Evolutionary conservation across 257 asterid genomes (phyloP).

Genomic region (Nicotiana tabacum): DNA sequence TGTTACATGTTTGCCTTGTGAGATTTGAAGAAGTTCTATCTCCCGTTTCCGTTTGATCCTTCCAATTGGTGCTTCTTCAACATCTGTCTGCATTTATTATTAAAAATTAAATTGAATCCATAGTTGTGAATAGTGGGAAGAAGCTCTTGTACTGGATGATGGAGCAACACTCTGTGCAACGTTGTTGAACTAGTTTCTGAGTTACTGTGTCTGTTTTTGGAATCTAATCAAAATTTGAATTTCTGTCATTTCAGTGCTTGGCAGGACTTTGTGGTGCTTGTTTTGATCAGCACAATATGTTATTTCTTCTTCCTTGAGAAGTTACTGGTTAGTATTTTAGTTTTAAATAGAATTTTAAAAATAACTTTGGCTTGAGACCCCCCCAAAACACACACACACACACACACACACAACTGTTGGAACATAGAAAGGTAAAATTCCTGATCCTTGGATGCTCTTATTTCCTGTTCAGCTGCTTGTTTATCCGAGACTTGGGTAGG

Average conservation of each 20-base stretch:
- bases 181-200: not conserved
- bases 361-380: not conserved
- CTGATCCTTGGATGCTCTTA: not conserved
- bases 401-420: no score
- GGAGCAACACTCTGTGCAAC: not conserved
- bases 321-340: constrained; percentile 60
- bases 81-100: not conserved
- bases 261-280: constrained; percentile 96
- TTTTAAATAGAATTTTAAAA: not conserved
- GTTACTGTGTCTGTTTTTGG: not conserved
- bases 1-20: not conserved
- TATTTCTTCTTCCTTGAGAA: constrained; percentile 95
- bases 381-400: no score
- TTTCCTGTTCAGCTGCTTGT: not conserved
- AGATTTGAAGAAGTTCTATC: not conserved
- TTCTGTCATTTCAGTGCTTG: constrained; percentile 53
- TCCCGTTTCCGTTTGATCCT: not conserved
- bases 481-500: not conserved
- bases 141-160: not conserved
- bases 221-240: constrained; percentile 16
- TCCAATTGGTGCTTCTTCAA: not conserved
- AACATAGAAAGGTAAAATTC: not conserved
- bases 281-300: constrained; percentile 86
- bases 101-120: not conserved
- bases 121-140: not conserved